phyloP scores from a whole-genome alignment of 2,329 filamentous ascomycete genomes.

The Echinosphaeria canescens region DNA sequence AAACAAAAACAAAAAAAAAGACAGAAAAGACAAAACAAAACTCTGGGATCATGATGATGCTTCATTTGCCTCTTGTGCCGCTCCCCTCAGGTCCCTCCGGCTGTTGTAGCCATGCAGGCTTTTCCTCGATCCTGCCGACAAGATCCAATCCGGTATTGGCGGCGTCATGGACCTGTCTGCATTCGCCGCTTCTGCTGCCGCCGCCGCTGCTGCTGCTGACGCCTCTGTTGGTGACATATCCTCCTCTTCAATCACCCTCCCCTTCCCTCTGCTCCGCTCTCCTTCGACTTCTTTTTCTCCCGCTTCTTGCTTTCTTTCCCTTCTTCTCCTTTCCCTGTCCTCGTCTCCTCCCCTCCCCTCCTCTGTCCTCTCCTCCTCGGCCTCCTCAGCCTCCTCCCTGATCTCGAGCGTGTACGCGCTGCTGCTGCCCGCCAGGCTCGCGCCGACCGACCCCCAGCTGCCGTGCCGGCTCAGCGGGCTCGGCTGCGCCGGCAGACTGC shows the following conservation, averaged over 20 bases:
- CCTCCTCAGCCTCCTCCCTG: too few relatives aligned
- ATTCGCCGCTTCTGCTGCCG: constrained; percentile 5
- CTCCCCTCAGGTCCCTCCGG: constrained; percentile 8
- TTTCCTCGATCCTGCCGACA: constrained; percentile 26
- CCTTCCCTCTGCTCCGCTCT: too few relatives aligned
- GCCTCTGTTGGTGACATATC: too few relatives aligned
- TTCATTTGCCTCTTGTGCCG: constrained; percentile 5
- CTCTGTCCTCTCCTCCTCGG: too few relatives aligned
- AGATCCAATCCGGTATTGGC: constrained; percentile 37
- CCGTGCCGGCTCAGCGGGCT: constrained; percentile 26
- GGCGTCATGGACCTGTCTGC: constrained; percentile 29
- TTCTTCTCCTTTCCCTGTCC: too few relatives aligned
- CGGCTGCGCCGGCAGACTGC: constrained; percentile 23
- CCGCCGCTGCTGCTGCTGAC: constrained; percentile 1
- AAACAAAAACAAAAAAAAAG: too few relatives aligned
- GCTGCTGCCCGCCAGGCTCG: constrained; percentile 3
- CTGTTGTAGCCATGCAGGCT: constrained; percentile 24
- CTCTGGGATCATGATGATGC: constrained; percentile 4
- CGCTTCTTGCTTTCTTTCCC: too few relatives aligned
- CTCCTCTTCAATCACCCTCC: too few relatives aligned
- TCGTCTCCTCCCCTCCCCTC: too few relatives aligned
- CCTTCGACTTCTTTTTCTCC: too few relatives aligned
- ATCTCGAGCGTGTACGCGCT: too few relatives aligned
- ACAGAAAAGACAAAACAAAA: too few relatives aligned
- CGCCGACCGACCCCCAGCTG: constrained; percentile 24